These are phyloP conservation scores for Hemileccinum rubropunctum DNA, from an alignment of 768 basidiomycete species.

Conservation along the genomic window DNA sequence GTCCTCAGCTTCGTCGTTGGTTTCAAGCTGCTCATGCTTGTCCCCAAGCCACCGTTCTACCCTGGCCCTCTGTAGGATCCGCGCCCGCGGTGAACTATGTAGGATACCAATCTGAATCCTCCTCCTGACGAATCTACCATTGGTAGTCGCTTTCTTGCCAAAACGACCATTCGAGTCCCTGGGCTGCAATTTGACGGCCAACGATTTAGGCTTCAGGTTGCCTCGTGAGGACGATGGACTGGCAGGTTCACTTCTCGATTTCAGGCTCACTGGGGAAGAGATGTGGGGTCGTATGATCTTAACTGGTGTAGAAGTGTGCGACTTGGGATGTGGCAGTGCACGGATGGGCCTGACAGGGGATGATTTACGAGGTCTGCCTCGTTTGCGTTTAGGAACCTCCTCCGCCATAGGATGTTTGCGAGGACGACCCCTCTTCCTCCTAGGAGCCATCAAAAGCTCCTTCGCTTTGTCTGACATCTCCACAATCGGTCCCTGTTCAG, in stretches of 20 bases:
- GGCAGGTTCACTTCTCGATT: conserved; percentile 19
- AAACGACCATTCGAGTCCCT: conserved; percentile 65
- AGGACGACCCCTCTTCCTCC: conserved; percentile 34
- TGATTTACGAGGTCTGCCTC: conserved; percentile 34
- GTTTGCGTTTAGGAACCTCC: conserved; percentile 33
- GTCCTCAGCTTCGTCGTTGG: conserved; percentile 11
- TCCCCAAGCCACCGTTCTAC: conserved; percentile 37
- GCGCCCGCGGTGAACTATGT: conserved; percentile 35
- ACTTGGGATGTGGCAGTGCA: conserved; percentile 11
- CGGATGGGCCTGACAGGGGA: conserved; percentile 15
- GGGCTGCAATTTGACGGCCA: conserved; percentile 52
- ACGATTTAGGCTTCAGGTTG: conserved; percentile 38
- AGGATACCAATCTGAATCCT: conserved; percentile 16
- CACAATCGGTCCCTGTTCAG: conserved; percentile 31
- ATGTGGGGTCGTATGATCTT: conserved; percentile 11
- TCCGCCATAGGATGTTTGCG: conserved; percentile 34
- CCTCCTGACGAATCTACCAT: conserved; percentile 43
- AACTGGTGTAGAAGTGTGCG: conserved; percentile 7
- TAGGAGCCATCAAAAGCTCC: conserved; percentile 29
- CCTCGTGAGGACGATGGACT: conserved; percentile 26
- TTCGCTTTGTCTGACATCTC: conserved; percentile 35
- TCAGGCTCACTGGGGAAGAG: conserved; percentile 20
- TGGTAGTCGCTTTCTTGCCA: conserved; percentile 55
- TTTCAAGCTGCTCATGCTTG: conserved; percentile 19
- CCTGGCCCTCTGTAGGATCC: conserved; percentile 42